phyloP scores from a whole-genome alignment of 495 filamentous ascomycete genomes.

The Aspergillus bertholletiae region DNA sequence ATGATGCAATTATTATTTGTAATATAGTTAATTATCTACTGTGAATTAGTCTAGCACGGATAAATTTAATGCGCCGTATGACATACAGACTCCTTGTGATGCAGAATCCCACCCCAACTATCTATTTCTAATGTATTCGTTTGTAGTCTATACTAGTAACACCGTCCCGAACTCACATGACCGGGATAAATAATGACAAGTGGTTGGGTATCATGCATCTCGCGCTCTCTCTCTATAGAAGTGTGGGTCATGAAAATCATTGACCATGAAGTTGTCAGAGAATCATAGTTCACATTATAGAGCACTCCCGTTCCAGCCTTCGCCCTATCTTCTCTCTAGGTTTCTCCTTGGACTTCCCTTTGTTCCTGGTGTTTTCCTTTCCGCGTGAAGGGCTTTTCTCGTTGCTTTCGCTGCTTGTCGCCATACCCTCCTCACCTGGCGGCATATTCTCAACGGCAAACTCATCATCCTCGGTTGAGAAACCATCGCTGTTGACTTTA shows the following conservation, averaged over 20 bases:
- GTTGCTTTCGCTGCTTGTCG: slow-evolving; percentile 22
- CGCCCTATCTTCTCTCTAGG: slow-evolving; percentile 43
- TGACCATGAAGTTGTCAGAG: neutral
- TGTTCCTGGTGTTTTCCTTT: slow-evolving; percentile 20
- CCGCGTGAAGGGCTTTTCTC: slow-evolving; percentile 30
- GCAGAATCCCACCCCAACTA: neutral
- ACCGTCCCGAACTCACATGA: neutral
- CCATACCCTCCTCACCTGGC: slow-evolving; percentile 25
- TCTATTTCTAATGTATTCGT: neutral
- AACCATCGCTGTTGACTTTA: slow-evolving; percentile 30
- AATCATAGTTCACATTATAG: slow-evolving; percentile 18
- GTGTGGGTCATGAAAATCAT: neutral
- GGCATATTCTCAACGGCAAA: slow-evolving; percentile 27
- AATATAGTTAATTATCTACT: no score
- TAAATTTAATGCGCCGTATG: neutral
- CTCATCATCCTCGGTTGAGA: slow-evolving; percentile 29
- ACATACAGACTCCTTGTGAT: neutral
- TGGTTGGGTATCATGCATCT: slow-evolving; percentile 5
- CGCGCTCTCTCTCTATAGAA: no score
- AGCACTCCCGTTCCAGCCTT: slow-evolving; percentile 70
- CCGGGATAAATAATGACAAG: neutral
- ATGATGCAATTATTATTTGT: no score
- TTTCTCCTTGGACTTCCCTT: slow-evolving; percentile 36
- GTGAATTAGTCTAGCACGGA: neutral
- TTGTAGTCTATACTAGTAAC: neutral